Percentiles rank a stretch among this genome's conserved stretches.
Conservation (phyloP, 345 rosid genomes). For the Syzygium grande region DNA sequence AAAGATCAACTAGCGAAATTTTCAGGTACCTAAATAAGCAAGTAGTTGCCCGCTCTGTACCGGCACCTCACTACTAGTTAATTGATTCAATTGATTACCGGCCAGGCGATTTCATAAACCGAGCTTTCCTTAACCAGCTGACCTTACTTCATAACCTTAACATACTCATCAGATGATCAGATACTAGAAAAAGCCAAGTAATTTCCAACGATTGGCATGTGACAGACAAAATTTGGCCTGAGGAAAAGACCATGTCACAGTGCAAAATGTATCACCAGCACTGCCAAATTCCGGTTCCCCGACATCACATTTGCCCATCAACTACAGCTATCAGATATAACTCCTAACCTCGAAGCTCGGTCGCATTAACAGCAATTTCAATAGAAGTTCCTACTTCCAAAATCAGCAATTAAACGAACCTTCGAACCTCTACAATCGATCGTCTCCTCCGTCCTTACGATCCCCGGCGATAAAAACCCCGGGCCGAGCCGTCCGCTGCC, state of each 20-base stretch:
- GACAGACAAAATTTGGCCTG: not conserved
- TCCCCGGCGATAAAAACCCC: conserved; percentile 44
- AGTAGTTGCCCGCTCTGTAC: not conserved
- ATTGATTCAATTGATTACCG: not conserved
- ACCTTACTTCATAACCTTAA: conserved; percentile 1
- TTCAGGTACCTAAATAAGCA: not conserved
- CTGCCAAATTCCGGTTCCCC: not conserved
- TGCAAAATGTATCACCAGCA: not conserved
- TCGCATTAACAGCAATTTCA: not conserved
- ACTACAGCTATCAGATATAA: not conserved
- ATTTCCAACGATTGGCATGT: not conserved
- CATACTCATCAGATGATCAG: not conserved
- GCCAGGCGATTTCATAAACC: not conserved
- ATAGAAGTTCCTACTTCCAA: not conserved
- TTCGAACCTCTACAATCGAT: not conserved
- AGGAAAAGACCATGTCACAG: not conserved
- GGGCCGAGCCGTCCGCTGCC: conserved; percentile 40
- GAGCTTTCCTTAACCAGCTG: not conserved
- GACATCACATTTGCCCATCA: not conserved
- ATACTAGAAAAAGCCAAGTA: not conserved
- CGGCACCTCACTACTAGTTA: not conserved
- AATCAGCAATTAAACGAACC: not conserved
- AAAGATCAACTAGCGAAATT: not conserved
- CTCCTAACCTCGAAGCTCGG: not conserved
- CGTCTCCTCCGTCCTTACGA: not conserved